Evolutionary conservation across 108 stramenopile genomes (phyloP).

Genomic region (Nitzschia sp.): DNA sequence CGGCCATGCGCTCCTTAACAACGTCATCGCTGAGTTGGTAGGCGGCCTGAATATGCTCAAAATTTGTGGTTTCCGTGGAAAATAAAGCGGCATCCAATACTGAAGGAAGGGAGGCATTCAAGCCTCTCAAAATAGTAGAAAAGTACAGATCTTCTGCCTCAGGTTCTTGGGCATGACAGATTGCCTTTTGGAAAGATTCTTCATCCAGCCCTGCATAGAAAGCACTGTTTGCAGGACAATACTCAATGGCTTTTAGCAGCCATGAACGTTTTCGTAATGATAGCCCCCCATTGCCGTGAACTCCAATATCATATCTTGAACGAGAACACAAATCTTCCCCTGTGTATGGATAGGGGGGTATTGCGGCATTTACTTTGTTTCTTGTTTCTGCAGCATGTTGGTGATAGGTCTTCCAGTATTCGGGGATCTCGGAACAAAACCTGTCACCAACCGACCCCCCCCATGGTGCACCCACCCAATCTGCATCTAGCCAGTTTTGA

Average conservation of each 20-base stretch:
- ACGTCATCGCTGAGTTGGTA: no score
- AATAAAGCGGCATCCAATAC: conserved; percentile 20
- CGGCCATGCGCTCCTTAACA: no score
- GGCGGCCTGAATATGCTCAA: no score
- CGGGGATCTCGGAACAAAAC: conserved; percentile 2
- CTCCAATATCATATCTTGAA: neutral
- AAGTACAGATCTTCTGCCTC: conserved; percentile 24
- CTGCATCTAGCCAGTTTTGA: neutral
- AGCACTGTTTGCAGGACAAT: conserved; percentile 10
- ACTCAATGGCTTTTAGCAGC: conserved; percentile 11
- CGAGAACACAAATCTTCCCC: conserved; percentile 6
- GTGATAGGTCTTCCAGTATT: conserved; percentile 16
- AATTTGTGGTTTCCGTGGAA: no score
- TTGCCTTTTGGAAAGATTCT: neutral
- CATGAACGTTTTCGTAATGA: conserved; percentile 11
- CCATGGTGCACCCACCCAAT: conserved; percentile 22
- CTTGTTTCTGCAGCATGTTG: no score
- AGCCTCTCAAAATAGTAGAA: conserved; percentile 17
- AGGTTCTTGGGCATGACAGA: neutral
- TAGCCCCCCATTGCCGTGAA: conserved; percentile 24
- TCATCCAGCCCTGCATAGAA: neutral
- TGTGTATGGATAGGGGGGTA: neutral
- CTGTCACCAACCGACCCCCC: neutral
- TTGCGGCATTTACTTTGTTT: neutral
- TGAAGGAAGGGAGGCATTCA: conserved; percentile 8